These are phyloP conservation scores for Pseudogymnoascus sp. DNA, from an alignment of 2,329 filamentous ascomycete species.

Conservation along the genomic window DNA sequence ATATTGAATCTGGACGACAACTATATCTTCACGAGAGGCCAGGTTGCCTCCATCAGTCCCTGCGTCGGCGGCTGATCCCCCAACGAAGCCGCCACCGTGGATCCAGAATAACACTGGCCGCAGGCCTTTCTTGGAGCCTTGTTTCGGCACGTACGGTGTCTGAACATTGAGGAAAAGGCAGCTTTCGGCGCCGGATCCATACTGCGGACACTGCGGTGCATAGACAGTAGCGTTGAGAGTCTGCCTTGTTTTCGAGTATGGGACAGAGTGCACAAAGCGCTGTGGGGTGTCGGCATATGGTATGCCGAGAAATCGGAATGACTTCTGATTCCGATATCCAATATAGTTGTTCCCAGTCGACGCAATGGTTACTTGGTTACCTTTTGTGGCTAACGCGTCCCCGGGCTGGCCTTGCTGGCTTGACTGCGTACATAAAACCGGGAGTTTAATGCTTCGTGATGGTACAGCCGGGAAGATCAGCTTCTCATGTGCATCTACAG, in stretches of 20 bases:
- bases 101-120: slow-evolving; percentile 30
- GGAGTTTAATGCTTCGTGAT: slow-evolving; percentile 27
- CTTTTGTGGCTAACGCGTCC: slow-evolving; percentile 27
- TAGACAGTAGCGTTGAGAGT: slow-evolving; percentile 38
- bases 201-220: slow-evolving; percentile 26
- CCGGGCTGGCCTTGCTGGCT: slow-evolving; percentile 27
- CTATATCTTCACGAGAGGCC: slow-evolving; percentile 23
- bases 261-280: slow-evolving; percentile 31
- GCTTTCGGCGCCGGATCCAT: slow-evolving; percentile 27
- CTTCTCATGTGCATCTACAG: slow-evolving; percentile 26
- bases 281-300: slow-evolving; percentile 20
- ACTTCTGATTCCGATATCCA: slow-evolving; percentile 46
- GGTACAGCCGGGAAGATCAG: slow-evolving; percentile 29
- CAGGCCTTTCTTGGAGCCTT: slow-evolving; percentile 15
- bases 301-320: slow-evolving; percentile 31
- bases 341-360: slow-evolving; percentile 37
- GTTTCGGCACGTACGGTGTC: slow-evolving; percentile 27
- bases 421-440: slow-evolving; percentile 44
- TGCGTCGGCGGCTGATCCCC: slow-evolving; percentile 19
- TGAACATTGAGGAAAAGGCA: slow-evolving; percentile 30
- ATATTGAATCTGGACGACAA: slow-evolving; percentile 24
- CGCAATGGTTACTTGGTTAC: slow-evolving; percentile 33
- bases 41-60: slow-evolving; percentile 23
- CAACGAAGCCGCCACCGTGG: slow-evolving; percentile 28
- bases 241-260: slow-evolving; percentile 37